Evolutionary conservation across 2,329 filamentous ascomycete genomes (phyloP), one percentile per base, ranked within the genome.

Genomic region (Cyclaneusma minus): DNA sequence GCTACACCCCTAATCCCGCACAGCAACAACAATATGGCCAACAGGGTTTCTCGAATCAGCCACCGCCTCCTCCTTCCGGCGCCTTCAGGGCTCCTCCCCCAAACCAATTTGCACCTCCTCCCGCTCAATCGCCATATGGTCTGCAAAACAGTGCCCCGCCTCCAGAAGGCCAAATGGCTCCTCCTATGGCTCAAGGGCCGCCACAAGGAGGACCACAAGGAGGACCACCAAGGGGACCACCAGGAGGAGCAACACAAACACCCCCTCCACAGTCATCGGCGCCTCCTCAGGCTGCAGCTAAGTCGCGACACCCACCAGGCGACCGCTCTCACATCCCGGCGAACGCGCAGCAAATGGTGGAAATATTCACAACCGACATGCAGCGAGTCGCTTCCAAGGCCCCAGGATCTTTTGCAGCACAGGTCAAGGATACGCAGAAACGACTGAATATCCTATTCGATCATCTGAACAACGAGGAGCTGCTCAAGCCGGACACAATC

Each of bases 341-440:
- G 8, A 62, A 62, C 27, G 82, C 87, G 9, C 73, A 77, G 47
- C 73, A 70, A 25, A 63, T 98, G 39, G 84, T 80, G 28, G 80
- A 93, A 27, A 68, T 91, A 19, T 64, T 98, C 24, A 75, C 61
- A 28, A 65, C 67, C 16, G 87, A 95, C 41, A 84, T 95, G 70
- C 75, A 87, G 42, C 79, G 84, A 17, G 80, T 98, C 29, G 85
- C 85, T 32, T 58, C 73, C 16, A 78, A 82, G 39, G 89, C 89
- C 1, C 89, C 89, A 11, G 61, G 76, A n/a, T 74, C 76, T 10
- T 94, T 89, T 56, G 76, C 81, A 35, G 66, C 74, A 9, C 85
- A 95, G 49, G 84, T 98, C 12, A 80, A 83, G 42, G 89, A 95
- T 48, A 89, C 85, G 3, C 82, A 93, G 49, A 93, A 93, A 56